phyloP scores from a whole-genome alignment of 495 filamentous ascomycete genomes.

The Apodospora peruviana region DNA sequence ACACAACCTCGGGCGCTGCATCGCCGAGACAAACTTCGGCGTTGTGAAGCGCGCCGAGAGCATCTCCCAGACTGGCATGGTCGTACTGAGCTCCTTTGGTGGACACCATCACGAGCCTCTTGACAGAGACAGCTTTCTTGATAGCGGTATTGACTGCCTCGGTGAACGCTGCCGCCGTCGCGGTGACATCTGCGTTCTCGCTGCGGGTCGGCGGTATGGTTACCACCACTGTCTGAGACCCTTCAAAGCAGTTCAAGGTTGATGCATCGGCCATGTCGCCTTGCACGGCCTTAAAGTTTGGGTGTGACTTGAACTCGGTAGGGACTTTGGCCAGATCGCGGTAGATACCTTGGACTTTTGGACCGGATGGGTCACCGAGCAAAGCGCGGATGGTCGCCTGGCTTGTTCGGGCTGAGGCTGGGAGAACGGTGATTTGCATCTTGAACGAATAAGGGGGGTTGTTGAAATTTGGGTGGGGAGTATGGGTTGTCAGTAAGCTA shows the following conservation, averaged over 20 bases:
- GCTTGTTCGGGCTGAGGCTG: conserved; percentile 17
- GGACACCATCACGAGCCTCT: conserved; percentile 13
- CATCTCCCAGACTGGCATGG: conserved; percentile 24
- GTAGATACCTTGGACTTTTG: conserved; percentile 16
- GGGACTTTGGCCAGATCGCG: conserved; percentile 17
- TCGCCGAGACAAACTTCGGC: conserved; percentile 14
- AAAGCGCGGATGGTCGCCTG: conserved; percentile 19
- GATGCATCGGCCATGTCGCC: conserved; percentile 17
- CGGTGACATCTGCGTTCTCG: not conserved
- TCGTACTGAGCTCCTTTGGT: conserved; percentile 22
- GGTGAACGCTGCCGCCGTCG: conserved; percentile 10
- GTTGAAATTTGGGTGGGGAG: no score
- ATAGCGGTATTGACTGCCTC: conserved; percentile 19
- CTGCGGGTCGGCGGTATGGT: not conserved
- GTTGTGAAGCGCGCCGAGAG: conserved; percentile 11
- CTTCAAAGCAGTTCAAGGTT: conserved; percentile 7
- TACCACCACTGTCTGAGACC: not conserved
- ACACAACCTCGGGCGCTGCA: conserved; percentile 12
- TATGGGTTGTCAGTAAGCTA: no score
- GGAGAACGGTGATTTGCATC: conserved; percentile 20
- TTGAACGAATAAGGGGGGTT: no score
- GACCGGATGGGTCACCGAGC: conserved; percentile 10
- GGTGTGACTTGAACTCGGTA: conserved; percentile 13
- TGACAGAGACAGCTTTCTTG: conserved; percentile 11
- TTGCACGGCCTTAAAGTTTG: conserved; percentile 16